Percentiles rank a stretch among this genome's conserved stretches.
phyloP scores from a whole-genome alignment of 2,329 filamentous ascomycete genomes.

The Fusarium tricinctum region DNA sequence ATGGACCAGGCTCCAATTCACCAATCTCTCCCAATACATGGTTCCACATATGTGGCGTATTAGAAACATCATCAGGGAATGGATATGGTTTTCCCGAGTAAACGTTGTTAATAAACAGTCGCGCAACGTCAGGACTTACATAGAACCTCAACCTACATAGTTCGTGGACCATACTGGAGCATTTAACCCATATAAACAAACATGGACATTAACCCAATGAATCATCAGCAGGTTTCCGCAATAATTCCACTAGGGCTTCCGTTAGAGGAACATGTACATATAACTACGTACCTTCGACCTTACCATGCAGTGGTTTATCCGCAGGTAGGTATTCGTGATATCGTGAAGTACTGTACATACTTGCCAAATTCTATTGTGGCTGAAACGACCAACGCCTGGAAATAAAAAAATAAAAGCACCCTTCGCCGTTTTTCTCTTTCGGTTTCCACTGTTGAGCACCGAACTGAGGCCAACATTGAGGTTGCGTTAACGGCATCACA shows the following conservation, averaged over 20 bases:
- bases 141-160: no score
- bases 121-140: not conserved
- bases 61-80: conserved; percentile 6
- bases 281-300: not conserved
- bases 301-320: not conserved
- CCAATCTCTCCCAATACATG: not conserved
- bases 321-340: not conserved
- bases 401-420: not conserved
- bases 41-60: not conserved
- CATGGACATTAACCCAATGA: not conserved
- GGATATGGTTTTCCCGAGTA: not conserved
- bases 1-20: conserved; percentile 1
- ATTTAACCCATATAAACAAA: no score
- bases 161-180: no score
- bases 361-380: not conserved
- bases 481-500: not conserved
- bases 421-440: not conserved
- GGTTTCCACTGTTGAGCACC: not conserved
- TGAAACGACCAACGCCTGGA: conserved; percentile 7
- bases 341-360: not conserved
- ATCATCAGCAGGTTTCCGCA: not conserved
- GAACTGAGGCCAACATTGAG: conserved; percentile 5
- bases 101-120: not conserved
- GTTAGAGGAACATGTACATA: not conserved
- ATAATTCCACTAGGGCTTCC: not conserved